Evolutionary conservation across 345 rosid genomes (phyloP).

Genomic region (Rhodomyrtus tomentosa): DNA sequence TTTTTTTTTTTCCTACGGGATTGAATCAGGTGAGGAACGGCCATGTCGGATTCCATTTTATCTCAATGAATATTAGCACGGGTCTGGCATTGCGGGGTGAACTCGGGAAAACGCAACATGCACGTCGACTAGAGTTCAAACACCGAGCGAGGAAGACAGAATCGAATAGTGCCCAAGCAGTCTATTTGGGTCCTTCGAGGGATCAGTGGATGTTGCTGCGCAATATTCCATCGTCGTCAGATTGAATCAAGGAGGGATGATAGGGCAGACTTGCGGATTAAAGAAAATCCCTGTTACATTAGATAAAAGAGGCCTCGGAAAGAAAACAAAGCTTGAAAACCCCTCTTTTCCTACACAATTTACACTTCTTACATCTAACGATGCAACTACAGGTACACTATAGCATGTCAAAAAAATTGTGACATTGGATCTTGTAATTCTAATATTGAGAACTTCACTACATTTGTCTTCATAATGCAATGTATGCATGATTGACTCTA

Average conservation of each 20-base stretch:
- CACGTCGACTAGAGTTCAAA: neutral
- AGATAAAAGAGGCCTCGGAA: neutral
- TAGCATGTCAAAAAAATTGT: neutral
- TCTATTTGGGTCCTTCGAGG: neutral
- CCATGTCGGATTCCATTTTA: neutral
- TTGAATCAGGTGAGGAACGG: neutral
- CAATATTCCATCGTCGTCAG: neutral
- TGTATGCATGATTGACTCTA: neutral
- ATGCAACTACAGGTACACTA: neutral
- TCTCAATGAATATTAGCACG: neutral
- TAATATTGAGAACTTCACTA: neutral
- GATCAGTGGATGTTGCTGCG: neutral
- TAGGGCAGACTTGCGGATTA: neutral
- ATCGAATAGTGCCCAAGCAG: too few relatives aligned
- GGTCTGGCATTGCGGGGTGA: accelerated
- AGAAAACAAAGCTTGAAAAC: neutral
- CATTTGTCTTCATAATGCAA: neutral
- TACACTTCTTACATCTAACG: neutral
- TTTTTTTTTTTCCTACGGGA: accelerated
- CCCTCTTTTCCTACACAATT: neutral
- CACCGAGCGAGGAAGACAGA: too few relatives aligned
- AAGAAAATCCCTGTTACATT: neutral
- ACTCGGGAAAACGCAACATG: neutral
- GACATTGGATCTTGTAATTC: neutral
- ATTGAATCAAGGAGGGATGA: neutral